Evolutionary conservation across 257 asterid species (phyloP).

Genomic region (Nyctanthes arbortristis): DNA sequence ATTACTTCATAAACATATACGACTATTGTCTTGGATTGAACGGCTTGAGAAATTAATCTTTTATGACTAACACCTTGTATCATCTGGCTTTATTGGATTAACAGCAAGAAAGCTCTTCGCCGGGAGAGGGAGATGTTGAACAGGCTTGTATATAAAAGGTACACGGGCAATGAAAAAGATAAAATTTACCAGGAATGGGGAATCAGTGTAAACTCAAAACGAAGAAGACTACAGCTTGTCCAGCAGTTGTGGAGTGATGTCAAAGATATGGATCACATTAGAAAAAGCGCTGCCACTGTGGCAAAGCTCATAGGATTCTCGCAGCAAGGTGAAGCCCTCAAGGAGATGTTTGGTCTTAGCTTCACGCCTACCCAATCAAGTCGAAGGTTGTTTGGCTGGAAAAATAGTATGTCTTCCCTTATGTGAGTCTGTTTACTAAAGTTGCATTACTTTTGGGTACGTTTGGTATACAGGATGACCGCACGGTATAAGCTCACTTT

Average conservation of each 20-base stretch:
- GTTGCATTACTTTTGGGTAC: too few relatives aligned
- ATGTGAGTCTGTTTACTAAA: conserved; percentile 24
- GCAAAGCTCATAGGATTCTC: conserved; percentile 52
- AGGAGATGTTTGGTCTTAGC: conserved; percentile 63
- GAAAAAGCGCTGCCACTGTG: conserved; percentile 44
- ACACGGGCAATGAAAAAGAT: conserved; percentile 35
- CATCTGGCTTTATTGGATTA: too few relatives aligned
- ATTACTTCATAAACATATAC: neutral
- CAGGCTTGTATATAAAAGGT: conserved; percentile 41
- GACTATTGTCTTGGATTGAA: neutral
- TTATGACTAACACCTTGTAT: neutral
- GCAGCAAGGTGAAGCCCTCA: conserved; percentile 39
- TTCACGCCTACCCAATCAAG: conserved; percentile 39
- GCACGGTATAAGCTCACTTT: too few relatives aligned
- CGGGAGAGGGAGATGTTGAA: conserved; percentile 47
- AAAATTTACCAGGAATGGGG: conserved; percentile 48
- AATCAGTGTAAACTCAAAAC: conserved; percentile 42
- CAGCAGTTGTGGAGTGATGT: conserved; percentile 38
- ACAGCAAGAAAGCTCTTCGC: conserved; percentile 44
- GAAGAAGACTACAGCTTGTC: conserved; percentile 39
- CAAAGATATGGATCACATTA: conserved; percentile 30
- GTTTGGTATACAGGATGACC: neutral
- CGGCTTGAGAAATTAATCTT: neutral
- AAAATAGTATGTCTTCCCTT: conserved; percentile 35
- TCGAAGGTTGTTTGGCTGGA: conserved; percentile 53